Evolutionary conservation across 139 green algal genomes (phyloP), one percentile per base, ranked within the genome.

Genomic region (Eudorina sp.): DNA sequence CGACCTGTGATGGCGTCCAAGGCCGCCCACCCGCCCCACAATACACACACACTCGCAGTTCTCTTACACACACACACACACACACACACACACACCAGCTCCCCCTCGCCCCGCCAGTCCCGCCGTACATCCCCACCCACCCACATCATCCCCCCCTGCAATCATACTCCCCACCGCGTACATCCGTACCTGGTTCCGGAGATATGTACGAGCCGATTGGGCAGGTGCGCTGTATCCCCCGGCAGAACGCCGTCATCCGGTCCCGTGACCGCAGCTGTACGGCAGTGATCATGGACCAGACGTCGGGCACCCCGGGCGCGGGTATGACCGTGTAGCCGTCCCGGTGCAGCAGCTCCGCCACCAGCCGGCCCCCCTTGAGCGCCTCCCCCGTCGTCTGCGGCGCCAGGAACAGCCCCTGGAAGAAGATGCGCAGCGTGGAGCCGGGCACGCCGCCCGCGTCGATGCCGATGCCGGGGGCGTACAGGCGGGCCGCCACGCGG

Each of bases 361-460:
- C 91, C 29, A 99, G 94, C 4, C 96, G 89, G 0, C 96, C 97
- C 29, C 96, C 96, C 89, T 99, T 99, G 62, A 99, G 86, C 25
- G 96, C 96, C 88, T 99, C 98, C 0, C 97, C 97, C 27, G 98
- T 97, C 76, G 95, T 97, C 84, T 97, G 94, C 0, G 97, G 96
- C 0, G 94, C 95, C 55, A 98, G 90, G 58, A 95, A 98, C 69
- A 99, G 91, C 29, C 92, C 89, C 89, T 86, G 80, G 85, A 96
- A 96, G 89, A 99, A 94, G 34, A 98, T 92, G 23, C 97, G 91
- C 82, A 98, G 88, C 2, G 94, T 96, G 36, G 92, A 92, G 8
- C 95, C 95, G 14, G 88, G 64, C 48, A 98, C 92, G 34, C 90
- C 92, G 46, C 97, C 97, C 0, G 96, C 94, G 90, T 99, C 96